Evolutionary conservation across 2,329 filamentous ascomycete genomes (phyloP), one percentile per base, ranked within the genome.

Genomic region (Emericellopsis atlantica): DNA sequence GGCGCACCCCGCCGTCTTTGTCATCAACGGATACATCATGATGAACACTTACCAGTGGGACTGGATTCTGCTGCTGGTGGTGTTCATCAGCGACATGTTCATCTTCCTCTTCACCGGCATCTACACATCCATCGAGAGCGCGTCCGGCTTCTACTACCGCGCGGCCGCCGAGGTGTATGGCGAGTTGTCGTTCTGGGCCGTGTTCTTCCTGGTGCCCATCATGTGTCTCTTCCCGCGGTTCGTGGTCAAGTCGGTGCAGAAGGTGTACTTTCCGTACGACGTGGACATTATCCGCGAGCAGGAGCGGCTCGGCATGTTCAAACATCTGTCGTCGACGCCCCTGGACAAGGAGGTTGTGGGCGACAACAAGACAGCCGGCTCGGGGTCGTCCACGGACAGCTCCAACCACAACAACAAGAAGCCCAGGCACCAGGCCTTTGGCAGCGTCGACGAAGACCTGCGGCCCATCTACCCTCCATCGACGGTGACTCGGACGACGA

Each of bases 41-140:
- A 79, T 96, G 66, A 98, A 98, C 63, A 93, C 85, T 1, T 96
- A 95, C 61, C 79, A 90, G 45, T 98, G 92, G 92, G 92, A 98
- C 59, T 98, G 90, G 90, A 70, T 98, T 53, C 93, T 93, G 64
- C 62, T 89, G 18, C 67, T 95, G 44, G 81, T 95, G 46, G 82
- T 93, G 40, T 63, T 64, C 21, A 74, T 96, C 59, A 95, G 88
- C 62, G 83, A 84, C 46, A 59, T 96, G 24, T 76, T 95, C 52
- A 77, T 96, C 54, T 98, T 88, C 70, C 83, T 94, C 66, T 96
- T 92, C 88, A 95, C 92, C 6, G 92, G 88, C 24, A 73, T 94
- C 32, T 98, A 93, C 64, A 73, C 73, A 0, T 60, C 70, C 4
- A 65, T 65, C 32, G 22, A 23, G 11, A 66, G 62, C 6, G 67